These are phyloP conservation scores for Buddleja alternifolia DNA, from an alignment of 257 asterid species.

Conservation along the genomic window DNA sequence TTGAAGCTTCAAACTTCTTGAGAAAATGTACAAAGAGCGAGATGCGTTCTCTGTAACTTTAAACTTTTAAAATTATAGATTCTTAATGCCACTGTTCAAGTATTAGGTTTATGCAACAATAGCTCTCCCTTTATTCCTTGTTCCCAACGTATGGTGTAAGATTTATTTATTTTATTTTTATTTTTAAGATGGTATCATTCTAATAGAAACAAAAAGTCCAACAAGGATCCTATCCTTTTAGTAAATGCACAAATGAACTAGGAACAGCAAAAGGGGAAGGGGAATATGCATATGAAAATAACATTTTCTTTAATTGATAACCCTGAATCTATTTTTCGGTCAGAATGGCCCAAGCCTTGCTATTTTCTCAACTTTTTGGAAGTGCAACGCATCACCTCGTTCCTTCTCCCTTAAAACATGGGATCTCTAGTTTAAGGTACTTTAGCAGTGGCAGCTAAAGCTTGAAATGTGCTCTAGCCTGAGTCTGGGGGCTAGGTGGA, in stretches of 20 bases:
- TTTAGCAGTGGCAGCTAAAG: not conserved
- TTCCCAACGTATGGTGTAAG: not conserved
- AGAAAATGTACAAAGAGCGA: not conserved
- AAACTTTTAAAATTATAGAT: not conserved
- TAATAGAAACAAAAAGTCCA: not conserved
- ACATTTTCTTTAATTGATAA: no score
- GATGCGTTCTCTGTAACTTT: no score
- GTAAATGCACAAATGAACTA: no score
- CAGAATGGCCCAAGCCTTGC: no score
- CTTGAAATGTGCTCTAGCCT: not conserved
- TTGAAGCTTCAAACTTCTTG: not conserved
- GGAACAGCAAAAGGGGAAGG: no score
- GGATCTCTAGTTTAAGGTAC: not conserved
- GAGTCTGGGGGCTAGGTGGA: not conserved
- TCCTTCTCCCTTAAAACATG: not conserved
- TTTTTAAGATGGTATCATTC: not conserved
- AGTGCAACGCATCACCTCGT: not conserved
- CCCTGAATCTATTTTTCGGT: no score
- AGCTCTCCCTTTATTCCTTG: not conserved
- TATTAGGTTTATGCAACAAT: not conserved
- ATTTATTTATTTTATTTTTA: not conserved
- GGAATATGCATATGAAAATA: no score
- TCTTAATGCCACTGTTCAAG: not conserved
- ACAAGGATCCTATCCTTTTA: no score
- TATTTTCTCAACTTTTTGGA: no score